phyloP scores from a whole-genome alignment of 371 early-diverging fungal genomes.

The Globomyces sp. region DNA sequence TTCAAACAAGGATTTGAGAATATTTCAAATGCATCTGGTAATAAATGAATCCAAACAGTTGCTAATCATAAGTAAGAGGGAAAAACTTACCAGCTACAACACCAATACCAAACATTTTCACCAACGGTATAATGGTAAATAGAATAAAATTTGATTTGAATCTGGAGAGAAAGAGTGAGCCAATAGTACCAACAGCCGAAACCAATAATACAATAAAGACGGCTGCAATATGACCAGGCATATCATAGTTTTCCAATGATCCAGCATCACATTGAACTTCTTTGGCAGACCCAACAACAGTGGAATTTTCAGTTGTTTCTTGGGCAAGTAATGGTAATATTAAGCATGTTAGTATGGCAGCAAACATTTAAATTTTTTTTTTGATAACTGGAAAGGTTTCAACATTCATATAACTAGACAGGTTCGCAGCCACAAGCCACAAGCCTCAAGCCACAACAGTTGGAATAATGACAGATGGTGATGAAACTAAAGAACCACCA shows the following conservation, averaged over 20 bases:
- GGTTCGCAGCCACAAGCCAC: too few species aligned
- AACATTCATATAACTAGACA: too few species aligned
- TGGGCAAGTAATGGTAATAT: too few species aligned
- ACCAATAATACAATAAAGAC: constrained; percentile 59
- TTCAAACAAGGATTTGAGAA: constrained; percentile 29
- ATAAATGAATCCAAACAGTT: constrained; percentile 39
- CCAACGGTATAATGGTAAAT: too few species aligned
- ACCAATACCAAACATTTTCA: constrained; percentile 42
- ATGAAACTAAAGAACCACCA: too few species aligned
- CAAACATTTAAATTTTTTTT: too few species aligned
- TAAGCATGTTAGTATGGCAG: too few species aligned
- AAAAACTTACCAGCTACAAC: constrained; percentile 19
- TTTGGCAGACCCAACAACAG: too few species aligned
- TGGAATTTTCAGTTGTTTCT: too few species aligned
- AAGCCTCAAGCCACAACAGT: too few species aligned
- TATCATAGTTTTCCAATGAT: constrained; percentile 16
- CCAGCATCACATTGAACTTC: constrained; percentile 15
- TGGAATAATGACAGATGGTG: too few species aligned
- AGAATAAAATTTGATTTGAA: constrained; percentile 2
- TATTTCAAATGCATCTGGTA: constrained; percentile 25
- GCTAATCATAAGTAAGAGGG: neutral
- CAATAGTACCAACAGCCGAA: constrained; percentile 23
- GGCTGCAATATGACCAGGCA: constrained; percentile 58
- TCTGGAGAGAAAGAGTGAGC: constrained; percentile 20
- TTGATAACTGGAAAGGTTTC: too few species aligned